Conservation (phyloP, 257 asterid species). For the Gentiana macrophylla region DNA sequence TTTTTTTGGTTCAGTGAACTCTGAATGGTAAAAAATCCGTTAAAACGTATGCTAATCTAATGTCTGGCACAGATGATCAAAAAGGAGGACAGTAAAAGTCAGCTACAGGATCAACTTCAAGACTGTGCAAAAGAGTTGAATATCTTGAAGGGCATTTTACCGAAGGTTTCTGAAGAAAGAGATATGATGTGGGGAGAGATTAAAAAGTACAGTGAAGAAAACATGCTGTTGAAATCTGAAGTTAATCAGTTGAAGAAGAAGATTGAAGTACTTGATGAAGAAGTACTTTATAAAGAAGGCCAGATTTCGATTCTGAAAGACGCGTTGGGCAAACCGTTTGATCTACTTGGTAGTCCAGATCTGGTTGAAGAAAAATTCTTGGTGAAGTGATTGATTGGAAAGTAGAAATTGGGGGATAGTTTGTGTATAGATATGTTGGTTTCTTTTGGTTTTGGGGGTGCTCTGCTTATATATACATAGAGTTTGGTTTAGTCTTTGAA, state of each 20-base stretch:
- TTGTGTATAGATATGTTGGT: no score
- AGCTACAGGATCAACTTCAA: constrained; percentile 64
- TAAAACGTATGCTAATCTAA: not conserved
- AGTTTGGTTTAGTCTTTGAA: no score
- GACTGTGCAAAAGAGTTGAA: constrained; percentile 63
- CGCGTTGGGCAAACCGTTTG: constrained; percentile 56
- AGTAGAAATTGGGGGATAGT: no score
- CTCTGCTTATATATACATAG: no score
- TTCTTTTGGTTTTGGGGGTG: no score
- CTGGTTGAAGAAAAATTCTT: constrained; percentile 24
- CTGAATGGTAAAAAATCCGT: not conserved
- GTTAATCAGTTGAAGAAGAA: constrained; percentile 58
- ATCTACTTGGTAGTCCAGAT: constrained; percentile 67
- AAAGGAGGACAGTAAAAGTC: constrained; percentile 65
- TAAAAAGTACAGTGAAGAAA: constrained; percentile 57
- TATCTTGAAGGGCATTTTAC: constrained; percentile 59
- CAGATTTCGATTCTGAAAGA: constrained; percentile 89
- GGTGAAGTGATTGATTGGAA: constrained; percentile 27
- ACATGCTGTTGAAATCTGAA: constrained; percentile 70
- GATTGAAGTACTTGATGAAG: constrained; percentile 85
- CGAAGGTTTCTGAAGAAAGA: constrained; percentile 85
- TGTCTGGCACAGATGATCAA: constrained; percentile 52
- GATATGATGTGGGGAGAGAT: constrained; percentile 88
- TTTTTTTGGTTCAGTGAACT: not conserved
- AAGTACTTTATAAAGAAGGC: constrained; percentile 83